These are phyloP conservation scores for Suillus weaverae DNA, from an alignment of 768 basidiomycete genomes.

Conservation along the genomic window DNA sequence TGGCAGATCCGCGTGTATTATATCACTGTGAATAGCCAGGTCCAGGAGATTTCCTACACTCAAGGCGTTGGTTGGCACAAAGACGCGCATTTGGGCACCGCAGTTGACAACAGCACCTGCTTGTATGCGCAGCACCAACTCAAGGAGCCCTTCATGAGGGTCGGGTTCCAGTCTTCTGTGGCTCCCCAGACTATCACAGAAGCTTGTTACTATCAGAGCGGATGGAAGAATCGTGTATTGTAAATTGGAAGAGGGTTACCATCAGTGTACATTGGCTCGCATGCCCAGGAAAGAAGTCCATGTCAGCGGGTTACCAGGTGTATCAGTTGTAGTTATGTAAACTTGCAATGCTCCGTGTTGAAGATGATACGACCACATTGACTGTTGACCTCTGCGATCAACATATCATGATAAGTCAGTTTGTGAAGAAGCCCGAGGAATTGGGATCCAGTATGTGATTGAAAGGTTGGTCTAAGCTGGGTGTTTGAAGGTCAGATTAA, in stretches of 20 bases:
- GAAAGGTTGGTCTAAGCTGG: no score
- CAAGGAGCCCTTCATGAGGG: no score
- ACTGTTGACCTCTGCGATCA: no score
- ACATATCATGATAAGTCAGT: no score
- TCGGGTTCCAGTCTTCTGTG: background rate
- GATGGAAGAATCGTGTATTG: background rate
- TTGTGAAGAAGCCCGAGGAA: no score
- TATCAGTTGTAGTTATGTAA: background rate
- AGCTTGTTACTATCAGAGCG: background rate
- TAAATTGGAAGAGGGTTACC: background rate
- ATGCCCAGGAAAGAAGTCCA: background rate
- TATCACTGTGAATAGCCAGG: background rate
- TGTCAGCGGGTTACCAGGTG: background rate
- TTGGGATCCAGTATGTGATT: no score
- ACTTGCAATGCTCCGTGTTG: no score
- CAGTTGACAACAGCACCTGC: background rate
- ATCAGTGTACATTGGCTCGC: background rate
- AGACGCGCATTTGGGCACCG: background rate
- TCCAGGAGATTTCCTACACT: background rate
- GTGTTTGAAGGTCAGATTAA: no score
- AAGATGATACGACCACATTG: no score
- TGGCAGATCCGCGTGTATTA: background rate
- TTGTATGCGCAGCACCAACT: background rate
- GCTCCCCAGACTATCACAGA: conserved; percentile 1
- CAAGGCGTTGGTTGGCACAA: background rate